These are phyloP conservation scores for Fomes fomentarius DNA, from an alignment of 1,284 basidiomycete genomes.

Conservation along the genomic window DNA sequence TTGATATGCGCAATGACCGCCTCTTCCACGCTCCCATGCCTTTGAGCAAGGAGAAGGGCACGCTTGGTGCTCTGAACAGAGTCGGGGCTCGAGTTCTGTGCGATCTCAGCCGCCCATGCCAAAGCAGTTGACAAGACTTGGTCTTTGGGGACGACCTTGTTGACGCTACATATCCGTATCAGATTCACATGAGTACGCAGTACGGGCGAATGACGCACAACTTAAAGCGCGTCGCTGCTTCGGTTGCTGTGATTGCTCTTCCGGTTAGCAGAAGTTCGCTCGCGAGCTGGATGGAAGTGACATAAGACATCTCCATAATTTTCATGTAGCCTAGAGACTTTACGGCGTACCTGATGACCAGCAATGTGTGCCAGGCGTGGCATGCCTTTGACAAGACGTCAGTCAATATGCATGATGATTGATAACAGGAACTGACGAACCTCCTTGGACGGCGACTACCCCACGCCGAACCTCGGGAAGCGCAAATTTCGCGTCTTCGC, in stretches of 20 bases:
- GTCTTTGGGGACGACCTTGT: slow-evolving; percentile 61
- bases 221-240: slow-evolving; percentile 72
- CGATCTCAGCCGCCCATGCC: slow-evolving; percentile 62
- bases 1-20: slow-evolving; percentile 53
- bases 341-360: slow-evolving; percentile 66
- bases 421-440: slow-evolving; percentile 39
- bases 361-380: slow-evolving; percentile 61
- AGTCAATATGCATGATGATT: neutral
- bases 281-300: slow-evolving; percentile 53
- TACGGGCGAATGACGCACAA: slow-evolving; percentile 70
- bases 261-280: slow-evolving; percentile 81
- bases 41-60: slow-evolving; percentile 56
- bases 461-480: slow-evolving; percentile 85
- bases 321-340: neutral
- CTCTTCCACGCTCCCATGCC: slow-evolving; percentile 57
- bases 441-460: slow-evolving; percentile 77
- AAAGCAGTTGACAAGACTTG: slow-evolving; percentile 68
- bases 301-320: neutral
- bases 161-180: slow-evolving; percentile 52
- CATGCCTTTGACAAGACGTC: slow-evolving; percentile 48
- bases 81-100: slow-evolving; percentile 71
- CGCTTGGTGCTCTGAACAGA: slow-evolving; percentile 79
- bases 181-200: slow-evolving; percentile 1
- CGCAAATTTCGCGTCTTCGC: slow-evolving; percentile 70
- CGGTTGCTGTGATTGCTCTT: slow-evolving; percentile 63